Percentiles rank a stretch among this genome's conserved stretches.
Conservation (phyloP, 2,329 filamentous ascomycete genomes). For the Pseudocercospora crystallina region DNA sequence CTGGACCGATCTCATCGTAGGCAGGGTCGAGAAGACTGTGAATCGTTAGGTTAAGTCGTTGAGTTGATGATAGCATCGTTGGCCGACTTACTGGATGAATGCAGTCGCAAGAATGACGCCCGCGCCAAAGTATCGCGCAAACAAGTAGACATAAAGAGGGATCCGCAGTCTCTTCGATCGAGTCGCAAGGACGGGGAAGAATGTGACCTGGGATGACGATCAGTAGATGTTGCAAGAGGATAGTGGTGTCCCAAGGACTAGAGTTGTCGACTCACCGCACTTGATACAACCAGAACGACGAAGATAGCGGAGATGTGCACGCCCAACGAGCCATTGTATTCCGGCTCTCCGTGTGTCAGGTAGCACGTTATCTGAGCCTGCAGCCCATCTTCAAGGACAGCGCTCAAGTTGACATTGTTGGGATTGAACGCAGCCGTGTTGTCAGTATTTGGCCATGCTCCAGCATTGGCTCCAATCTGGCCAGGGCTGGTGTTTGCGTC, state of each 20-base stretch:
- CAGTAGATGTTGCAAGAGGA: no score
- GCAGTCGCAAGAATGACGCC: constrained; percentile 51
- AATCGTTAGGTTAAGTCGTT: neutral
- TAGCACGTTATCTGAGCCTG: constrained; percentile 20
- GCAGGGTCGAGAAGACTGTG: constrained; percentile 39
- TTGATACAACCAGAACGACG: constrained; percentile 46
- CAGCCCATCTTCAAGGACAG: constrained; percentile 12
- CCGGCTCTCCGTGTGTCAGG: constrained; percentile 40
- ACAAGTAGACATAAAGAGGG: constrained; percentile 47
- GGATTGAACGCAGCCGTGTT: constrained; percentile 6
- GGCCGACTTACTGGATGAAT: constrained; percentile 43
- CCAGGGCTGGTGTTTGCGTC: constrained; percentile 13
- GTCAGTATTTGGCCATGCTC: constrained; percentile 1
- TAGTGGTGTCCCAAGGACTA: no score
- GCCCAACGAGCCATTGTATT: constrained; percentile 54
- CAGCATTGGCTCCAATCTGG: constrained; percentile 2
- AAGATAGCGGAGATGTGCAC: constrained; percentile 47
- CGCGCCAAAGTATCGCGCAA: constrained; percentile 49
- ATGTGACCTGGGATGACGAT: constrained; percentile 31
- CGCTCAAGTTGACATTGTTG: constrained; percentile 20
- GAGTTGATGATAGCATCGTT: neutral
- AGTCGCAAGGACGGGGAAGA: constrained; percentile 51
- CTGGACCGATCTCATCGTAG: constrained; percentile 33
- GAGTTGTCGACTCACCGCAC: constrained; percentile 13
- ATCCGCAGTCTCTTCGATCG: constrained; percentile 39